Evolutionary conservation across 2,329 filamentous ascomycete genomes (phyloP), one percentile per base, ranked within the genome.

Genomic region (Diaporthe aspalathi): DNA sequence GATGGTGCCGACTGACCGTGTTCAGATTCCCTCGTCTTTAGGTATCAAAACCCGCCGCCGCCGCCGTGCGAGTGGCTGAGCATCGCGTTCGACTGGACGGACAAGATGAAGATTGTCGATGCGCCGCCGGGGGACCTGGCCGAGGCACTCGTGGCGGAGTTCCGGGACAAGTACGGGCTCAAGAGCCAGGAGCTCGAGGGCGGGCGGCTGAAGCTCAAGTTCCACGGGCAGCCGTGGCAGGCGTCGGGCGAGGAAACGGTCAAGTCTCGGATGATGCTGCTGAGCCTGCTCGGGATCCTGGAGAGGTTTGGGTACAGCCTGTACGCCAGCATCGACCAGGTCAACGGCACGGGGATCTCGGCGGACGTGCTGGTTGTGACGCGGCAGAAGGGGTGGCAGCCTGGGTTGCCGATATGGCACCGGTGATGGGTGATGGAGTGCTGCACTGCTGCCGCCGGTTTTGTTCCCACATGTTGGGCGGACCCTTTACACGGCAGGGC

Each of bases 271-370:
- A 72, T 79, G 63, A 65, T 82, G 57, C 60, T 83, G 47, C 73
- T 83, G 72, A 77, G 71, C 49, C 72, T 83, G 72, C 69, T 82
- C 71, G 79, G 79, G 56, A 72, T 71, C 17, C 73, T 83, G 32
- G 82, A 83, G 71, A 74, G 73, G 5, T 76, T 80, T 63, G 81
- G 81, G 1, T 83, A 80, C 78, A 79, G 77, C 57, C 76, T 83
- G 17, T 83, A 83, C 75, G 79, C 80, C 1, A 81, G 80, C 70
- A 75, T 84, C 35, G 79, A 82, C 70, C 80, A 82, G 68, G 22
- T 38, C 17, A 62, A 54, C 54, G 20, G 63, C 11, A 5, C 24
- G n/a, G 68, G 73, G 45, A 14, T 43, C 7, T 68, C 73, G 53
- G 63, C 71, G 47, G 74, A 75, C 45, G 73, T 75, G 65, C 24